Evolutionary conservation across 129 eudicot species (phyloP).

Genomic region (Silybum marianum): DNA sequence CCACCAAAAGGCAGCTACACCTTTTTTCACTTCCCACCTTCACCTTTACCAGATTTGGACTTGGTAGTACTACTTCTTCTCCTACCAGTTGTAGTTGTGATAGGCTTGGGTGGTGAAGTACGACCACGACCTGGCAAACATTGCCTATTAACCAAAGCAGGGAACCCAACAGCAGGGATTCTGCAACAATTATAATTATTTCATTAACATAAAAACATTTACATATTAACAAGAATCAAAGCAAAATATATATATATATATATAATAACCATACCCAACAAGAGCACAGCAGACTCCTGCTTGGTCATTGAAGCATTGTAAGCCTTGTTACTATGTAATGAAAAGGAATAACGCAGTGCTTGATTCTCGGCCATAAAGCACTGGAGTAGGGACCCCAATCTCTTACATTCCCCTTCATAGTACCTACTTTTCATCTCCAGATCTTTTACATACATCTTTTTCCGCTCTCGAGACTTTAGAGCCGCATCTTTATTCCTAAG

Average conservation of each 20-base stretch:
- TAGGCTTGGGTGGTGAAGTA: slow-evolving; percentile 47
- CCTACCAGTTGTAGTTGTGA: slow-evolving; percentile 36
- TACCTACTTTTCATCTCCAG: slow-evolving; percentile 89
- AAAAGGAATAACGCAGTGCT: slow-evolving; percentile 72
- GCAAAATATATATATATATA: too few relatives aligned
- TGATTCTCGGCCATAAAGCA: slow-evolving; percentile 85
- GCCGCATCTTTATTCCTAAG: slow-evolving; percentile 92
- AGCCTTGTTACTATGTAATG: slow-evolving; percentile 62
- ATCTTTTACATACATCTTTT: slow-evolving; percentile 74
- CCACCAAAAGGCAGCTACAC: slow-evolving; percentile 36
- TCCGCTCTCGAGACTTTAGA: slow-evolving; percentile 84
- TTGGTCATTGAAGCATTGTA: slow-evolving; percentile 72
- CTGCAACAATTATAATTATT: slow-evolving; percentile 35
- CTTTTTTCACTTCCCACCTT: slow-evolving; percentile 32
- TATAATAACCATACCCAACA: slow-evolving; percentile 70
- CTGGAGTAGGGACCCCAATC: slow-evolving; percentile 79
- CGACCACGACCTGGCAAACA: slow-evolving; percentile 65
- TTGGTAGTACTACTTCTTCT: slow-evolving; percentile 28
- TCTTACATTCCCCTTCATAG: slow-evolving; percentile 82
- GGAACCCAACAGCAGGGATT: slow-evolving; percentile 99
- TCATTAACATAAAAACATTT: not conserved
- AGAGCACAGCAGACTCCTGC: slow-evolving; percentile 99
- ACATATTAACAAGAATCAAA: not conserved
- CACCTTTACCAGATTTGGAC: slow-evolving; percentile 34
- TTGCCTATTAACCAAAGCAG: slow-evolving; percentile 96